Evolutionary conservation across 192 early-diverging fungal species (phyloP).

Genomic region (Radiomyces spectabilis): DNA sequence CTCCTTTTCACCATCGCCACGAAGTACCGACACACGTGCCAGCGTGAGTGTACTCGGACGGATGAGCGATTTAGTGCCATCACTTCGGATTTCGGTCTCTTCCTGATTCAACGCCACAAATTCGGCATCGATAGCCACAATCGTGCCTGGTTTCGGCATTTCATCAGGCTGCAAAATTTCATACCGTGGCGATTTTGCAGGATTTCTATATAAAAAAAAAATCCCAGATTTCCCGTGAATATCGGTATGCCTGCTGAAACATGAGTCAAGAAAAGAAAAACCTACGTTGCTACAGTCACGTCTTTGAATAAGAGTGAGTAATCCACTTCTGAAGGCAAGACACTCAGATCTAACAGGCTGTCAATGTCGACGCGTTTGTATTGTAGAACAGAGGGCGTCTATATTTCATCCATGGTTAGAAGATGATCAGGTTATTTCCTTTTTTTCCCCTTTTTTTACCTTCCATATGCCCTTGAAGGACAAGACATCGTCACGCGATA

Average conservation of each 20-base stretch:
- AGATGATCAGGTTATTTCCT: conserved; percentile 30
- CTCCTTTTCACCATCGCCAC: conserved; percentile 66
- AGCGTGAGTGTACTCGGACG: conserved; percentile 75
- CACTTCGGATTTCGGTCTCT: conserved; percentile 84
- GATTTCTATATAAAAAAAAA: conserved; percentile 22
- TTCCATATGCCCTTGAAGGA: conserved; percentile 52
- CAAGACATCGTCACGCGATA: conserved; percentile 55
- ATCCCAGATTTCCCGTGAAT: neutral
- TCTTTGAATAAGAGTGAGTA: conserved; percentile 48
- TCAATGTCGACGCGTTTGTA: conserved; percentile 54
- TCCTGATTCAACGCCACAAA: conserved; percentile 87
- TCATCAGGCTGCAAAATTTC: conserved; percentile 49
- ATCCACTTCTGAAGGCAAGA: conserved; percentile 33
- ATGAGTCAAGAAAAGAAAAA: neutral
- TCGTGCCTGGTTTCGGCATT: conserved; percentile 53
- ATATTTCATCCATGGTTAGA: no score
- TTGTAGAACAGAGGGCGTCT: conserved; percentile 62
- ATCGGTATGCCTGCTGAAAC: neutral
- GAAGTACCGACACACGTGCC: conserved; percentile 85
- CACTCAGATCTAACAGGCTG: conserved; percentile 37
- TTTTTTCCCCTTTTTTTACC: conserved; percentile 11
- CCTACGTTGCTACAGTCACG: conserved; percentile 55
- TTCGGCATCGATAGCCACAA: conserved; percentile 90
- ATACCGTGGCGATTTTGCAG: conserved; percentile 35
- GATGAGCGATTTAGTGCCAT: conserved; percentile 81